A percentile compares a stretch with the other conserved stretches of the same genome.
Evolutionary conservation across 768 basidiomycete genomes (phyloP).

Genomic region (Infundibulicybe gibba): DNA sequence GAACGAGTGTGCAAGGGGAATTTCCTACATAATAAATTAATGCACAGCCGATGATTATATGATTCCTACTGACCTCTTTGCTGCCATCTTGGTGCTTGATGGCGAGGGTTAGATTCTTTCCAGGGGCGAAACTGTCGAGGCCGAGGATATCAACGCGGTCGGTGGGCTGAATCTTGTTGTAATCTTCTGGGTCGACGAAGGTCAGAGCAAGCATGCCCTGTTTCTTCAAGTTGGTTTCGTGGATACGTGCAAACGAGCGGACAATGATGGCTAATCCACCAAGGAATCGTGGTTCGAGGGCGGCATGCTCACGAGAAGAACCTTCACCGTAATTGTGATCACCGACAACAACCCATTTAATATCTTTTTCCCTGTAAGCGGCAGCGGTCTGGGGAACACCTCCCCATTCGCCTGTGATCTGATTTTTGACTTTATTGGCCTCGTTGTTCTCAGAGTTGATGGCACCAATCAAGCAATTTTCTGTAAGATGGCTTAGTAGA

Average conservation of each 20-base stretch:
- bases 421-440: slow-evolving; percentile 95
- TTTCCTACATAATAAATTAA: slow-evolving; percentile 40
- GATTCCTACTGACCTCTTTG: slow-evolving; percentile 45
- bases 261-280: slow-evolving; percentile 95
- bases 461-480: slow-evolving; percentile 97
- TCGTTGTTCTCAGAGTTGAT: slow-evolving; percentile 95
- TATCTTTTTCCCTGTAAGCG: slow-evolving; percentile 82
- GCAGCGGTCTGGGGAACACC: slow-evolving; percentile 84
- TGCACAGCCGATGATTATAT: neutral
- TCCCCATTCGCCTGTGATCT: slow-evolving; percentile 80
- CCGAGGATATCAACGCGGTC: slow-evolving; percentile 91
- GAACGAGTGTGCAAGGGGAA: slow-evolving; percentile 87
- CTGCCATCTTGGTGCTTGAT: slow-evolving; percentile 82
- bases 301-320: slow-evolving; percentile 97
- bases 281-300: slow-evolving; percentile 92
- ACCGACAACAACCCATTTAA: slow-evolving; percentile 98
- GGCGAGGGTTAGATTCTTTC: slow-evolving; percentile 83
- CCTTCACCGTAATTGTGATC: slow-evolving; percentile 97
- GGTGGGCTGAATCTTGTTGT: slow-evolving; percentile 84
- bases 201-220: slow-evolving; percentile 98
- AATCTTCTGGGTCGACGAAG: slow-evolving; percentile 89
- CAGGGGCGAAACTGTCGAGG: slow-evolving; percentile 84
- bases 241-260: slow-evolving; percentile 96
- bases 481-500: slow-evolving; percentile 29
- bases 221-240: slow-evolving; percentile 99